Evolutionary conservation across 1,284 basidiomycete genomes (phyloP).

Genomic region (Fomitiporia mediterranea): DNA sequence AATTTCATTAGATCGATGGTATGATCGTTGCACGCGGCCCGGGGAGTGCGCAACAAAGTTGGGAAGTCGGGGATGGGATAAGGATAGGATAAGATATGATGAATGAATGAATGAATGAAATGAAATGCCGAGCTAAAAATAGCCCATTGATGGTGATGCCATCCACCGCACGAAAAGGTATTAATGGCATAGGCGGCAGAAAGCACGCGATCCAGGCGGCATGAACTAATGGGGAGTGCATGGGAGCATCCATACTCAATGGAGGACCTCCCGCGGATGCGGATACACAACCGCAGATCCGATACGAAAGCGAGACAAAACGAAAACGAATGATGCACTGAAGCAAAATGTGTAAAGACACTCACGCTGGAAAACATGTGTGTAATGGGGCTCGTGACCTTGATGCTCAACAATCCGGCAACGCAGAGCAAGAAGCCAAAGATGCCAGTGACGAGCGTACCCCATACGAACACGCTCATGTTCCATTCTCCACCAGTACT

Average conservation of each 20-base stretch:
- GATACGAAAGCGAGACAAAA: background rate
- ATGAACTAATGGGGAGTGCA: no score
- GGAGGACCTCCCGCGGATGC: no score
- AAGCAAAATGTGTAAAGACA: no score
- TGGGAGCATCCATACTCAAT: no score
- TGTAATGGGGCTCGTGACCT: conserved; percentile 67
- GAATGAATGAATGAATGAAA: background rate
- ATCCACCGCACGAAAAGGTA: no score
- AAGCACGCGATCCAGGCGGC: no score
- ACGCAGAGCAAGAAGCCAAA: conserved; percentile 71
- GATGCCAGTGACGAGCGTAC: conserved; percentile 60
- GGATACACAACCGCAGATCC: background rate
- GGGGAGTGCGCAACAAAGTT: background rate
- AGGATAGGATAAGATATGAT: background rate
- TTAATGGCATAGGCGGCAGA: no score
- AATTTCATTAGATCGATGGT: no score
- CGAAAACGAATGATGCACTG: background rate
- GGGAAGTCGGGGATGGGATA: background rate
- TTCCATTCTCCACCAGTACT: conserved; percentile 39
- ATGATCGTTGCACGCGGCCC: background rate
- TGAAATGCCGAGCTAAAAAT: background rate
- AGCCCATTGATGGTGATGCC: background rate
- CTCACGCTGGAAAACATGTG: conserved; percentile 74
- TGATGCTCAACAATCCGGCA: conserved; percentile 66
- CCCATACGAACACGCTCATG: conserved; percentile 53